These are phyloP conservation scores for Cladosporium velox DNA, from an alignment of 2,329 filamentous ascomycete genomes.

Conservation along the genomic window DNA sequence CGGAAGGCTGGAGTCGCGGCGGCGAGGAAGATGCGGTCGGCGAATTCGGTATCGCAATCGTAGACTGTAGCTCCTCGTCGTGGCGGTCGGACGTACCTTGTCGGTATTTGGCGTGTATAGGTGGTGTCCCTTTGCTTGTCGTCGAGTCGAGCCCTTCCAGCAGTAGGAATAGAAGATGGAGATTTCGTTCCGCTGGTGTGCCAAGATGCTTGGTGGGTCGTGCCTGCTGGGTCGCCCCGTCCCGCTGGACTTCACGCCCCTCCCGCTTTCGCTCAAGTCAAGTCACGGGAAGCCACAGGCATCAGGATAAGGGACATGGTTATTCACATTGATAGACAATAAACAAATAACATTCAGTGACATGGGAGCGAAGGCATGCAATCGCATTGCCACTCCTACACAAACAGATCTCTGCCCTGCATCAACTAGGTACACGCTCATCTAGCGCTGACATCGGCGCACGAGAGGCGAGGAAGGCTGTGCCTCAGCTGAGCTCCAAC, in stretches of 20 bases:
- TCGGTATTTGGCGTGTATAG: slow-evolving; percentile 27
- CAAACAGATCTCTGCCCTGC: background rate
- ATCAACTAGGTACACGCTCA: background rate
- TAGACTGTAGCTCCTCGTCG: slow-evolving; percentile 14
- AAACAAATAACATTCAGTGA: background rate
- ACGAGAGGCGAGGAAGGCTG: background rate
- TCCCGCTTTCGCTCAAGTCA: background rate
- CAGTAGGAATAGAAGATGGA: background rate
- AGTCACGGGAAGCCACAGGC: background rate
- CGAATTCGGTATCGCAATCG: slow-evolving; percentile 4
- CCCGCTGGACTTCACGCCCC: background rate
- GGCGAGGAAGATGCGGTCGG: slow-evolving; percentile 16
- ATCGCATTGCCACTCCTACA: background rate
- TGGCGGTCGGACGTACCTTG: slow-evolving; percentile 30
- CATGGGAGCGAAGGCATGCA: background rate
- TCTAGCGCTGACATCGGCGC: background rate
- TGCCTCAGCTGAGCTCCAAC: background rate
- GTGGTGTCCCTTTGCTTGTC: slow-evolving; percentile 22
- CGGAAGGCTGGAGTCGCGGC: background rate
- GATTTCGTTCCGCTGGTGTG: background rate
- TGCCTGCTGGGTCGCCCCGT: background rate
- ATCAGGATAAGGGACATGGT: background rate
- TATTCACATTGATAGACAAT: background rate
- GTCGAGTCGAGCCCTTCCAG: slow-evolving; percentile 7
- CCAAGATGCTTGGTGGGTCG: background rate